phyloP scores from a whole-genome alignment of 2,329 filamentous ascomycete genomes.

The Arthrobotrys sinensis region DNA sequence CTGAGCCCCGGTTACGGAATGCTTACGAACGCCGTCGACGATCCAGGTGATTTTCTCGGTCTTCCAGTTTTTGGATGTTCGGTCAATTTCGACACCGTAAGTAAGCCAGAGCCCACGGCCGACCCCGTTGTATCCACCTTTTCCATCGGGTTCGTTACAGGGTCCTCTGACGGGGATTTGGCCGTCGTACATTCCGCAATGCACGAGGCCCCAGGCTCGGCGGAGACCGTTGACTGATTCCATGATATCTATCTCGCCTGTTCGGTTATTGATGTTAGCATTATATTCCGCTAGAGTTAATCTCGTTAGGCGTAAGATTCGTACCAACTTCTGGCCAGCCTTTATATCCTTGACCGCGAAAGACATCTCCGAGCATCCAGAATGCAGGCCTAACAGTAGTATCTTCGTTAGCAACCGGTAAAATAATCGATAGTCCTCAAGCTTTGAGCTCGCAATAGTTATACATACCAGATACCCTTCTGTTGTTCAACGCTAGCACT shows the following conservation, averaged over 20 bases:
- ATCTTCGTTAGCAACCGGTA: not conserved
- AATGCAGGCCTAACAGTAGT: constrained; percentile 69
- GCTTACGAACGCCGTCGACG: constrained; percentile 65
- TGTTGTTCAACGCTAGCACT: constrained; percentile 17
- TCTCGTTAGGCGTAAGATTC: not conserved
- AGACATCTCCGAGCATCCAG: constrained; percentile 69
- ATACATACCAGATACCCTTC: constrained; percentile 45
- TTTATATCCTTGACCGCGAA: constrained; percentile 66
- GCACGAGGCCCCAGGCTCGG: constrained; percentile 67
- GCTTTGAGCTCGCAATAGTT: not conserved
- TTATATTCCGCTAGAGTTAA: not conserved
- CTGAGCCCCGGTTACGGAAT: constrained; percentile 64
- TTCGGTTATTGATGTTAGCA: not conserved
- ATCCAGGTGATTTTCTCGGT: constrained; percentile 67
- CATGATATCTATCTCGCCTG: constrained; percentile 70
- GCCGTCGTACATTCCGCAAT: constrained; percentile 67
- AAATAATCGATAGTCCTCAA: not conserved
- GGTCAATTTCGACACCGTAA: constrained; percentile 66
- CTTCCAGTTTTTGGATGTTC: constrained; percentile 63
- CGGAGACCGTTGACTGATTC: constrained; percentile 68
- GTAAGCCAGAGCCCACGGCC: constrained; percentile 66
- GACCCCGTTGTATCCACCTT: constrained; percentile 62
- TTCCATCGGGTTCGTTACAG: constrained; percentile 68
- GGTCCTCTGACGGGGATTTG: constrained; percentile 54
- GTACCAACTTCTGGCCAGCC: constrained; percentile 67